A percentile compares a stretch with the other conserved stretches of the same genome.
phyloP scores from a whole-genome alignment of 805 yeast genomes.

The Metschnikowia kunwiensis region DNA sequence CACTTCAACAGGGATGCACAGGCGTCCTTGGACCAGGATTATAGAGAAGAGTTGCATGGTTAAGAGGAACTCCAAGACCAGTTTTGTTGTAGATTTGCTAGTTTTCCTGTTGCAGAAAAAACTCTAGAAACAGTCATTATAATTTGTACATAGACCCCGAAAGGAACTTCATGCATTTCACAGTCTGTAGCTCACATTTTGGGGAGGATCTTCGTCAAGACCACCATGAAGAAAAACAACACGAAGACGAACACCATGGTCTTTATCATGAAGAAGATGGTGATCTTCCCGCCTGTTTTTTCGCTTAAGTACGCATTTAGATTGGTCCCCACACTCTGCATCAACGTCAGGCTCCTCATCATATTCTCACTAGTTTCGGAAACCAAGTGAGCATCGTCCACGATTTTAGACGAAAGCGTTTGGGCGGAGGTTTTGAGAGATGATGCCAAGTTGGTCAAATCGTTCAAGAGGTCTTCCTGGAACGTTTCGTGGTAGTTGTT shows the following conservation, averaged over 20 bases:
- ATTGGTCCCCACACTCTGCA: conserved; percentile 31
- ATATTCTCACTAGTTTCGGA: conserved; percentile 35
- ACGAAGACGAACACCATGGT: conserved; percentile 25
- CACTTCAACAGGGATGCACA: conserved; percentile 9
- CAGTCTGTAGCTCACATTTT: conserved; percentile 22
- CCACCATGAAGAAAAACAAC: conserved; percentile 30
- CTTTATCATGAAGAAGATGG: conserved; percentile 38
- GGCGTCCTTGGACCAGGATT: conserved; percentile 12
- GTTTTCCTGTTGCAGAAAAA: neutral
- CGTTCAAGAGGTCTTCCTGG: conserved; percentile 49
- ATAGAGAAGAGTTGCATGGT: neutral
- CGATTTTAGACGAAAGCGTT: conserved; percentile 34
- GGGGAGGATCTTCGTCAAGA: conserved; percentile 37
- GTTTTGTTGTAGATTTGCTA: neutral
- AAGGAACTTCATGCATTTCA: neutral
- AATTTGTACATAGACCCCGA: no score
- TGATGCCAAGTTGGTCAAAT: conserved; percentile 47
- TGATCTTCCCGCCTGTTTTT: conserved; percentile 40
- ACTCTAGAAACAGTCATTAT: neutral
- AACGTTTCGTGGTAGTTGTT: conserved; percentile 41
- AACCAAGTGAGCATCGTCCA: conserved; percentile 34
- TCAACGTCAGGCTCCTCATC: conserved; percentile 21
- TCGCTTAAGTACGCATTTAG: conserved; percentile 36
- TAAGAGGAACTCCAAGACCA: no score
- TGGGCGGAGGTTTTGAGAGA: conserved; percentile 48